Conservation (phyloP, 73 alveolate species). For the Tetrahymena borealis region DNA sequence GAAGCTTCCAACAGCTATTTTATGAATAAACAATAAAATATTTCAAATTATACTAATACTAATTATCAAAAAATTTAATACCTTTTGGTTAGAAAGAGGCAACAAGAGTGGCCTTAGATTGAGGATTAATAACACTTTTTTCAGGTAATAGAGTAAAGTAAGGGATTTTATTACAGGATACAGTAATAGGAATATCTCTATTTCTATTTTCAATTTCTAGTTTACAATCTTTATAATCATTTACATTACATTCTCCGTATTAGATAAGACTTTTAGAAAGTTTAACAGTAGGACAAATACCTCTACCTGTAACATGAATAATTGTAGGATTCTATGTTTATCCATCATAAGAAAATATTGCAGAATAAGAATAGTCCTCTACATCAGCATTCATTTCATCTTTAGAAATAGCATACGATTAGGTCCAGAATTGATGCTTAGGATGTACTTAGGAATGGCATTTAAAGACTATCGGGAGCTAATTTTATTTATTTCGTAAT, state of each 20-base stretch:
- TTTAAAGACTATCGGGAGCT: conserved; percentile 70
- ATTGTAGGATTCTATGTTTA: conserved; percentile 75
- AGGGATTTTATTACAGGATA: conserved; percentile 83
- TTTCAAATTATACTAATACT: no score
- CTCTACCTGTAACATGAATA: conserved; percentile 93
- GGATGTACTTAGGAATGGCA: conserved; percentile 64
- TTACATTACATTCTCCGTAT: conserved; percentile 89
- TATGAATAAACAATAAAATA: neutral
- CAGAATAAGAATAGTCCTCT: conserved; percentile 67
- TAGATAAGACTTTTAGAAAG: conserved; percentile 64
- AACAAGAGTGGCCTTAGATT: conserved; percentile 75
- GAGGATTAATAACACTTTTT: conserved; percentile 80
- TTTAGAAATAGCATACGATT: conserved; percentile 45
- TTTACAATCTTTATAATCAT: conserved; percentile 78
- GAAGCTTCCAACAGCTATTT: conserved; percentile 73
- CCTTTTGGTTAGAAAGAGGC: conserved; percentile 91
- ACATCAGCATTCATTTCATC: conserved; percentile 59
- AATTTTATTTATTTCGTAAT: no score
- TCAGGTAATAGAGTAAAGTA: conserved; percentile 88
- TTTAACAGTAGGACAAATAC: conserved; percentile 89
- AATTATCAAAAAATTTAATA: neutral
- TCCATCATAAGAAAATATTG: conserved; percentile 45
- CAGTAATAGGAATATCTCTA: conserved; percentile 88
- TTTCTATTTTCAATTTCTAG: conserved; percentile 86
- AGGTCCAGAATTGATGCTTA: conserved; percentile 45